A percentile compares a stretch with the other conserved stretches of the same genome.
Evolutionary conservation across 2,329 filamentous ascomycete genomes (phyloP).

Genomic region (Colletotrichum sp.): DNA sequence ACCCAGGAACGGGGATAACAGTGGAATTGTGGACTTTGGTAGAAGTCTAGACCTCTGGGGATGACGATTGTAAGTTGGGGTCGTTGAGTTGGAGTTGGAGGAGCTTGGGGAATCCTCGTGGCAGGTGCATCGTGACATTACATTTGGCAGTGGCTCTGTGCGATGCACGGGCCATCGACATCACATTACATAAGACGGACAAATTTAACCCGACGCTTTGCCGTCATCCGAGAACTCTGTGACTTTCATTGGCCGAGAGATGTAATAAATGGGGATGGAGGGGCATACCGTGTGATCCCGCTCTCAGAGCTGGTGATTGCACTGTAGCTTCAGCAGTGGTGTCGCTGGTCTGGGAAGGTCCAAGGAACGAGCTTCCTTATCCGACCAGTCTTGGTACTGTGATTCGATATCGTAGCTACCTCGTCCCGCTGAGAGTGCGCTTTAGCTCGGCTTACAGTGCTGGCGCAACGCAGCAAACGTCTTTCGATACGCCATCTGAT

Average conservation of each 20-base stretch:
- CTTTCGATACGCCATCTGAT: neutral
- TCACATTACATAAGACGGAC: neutral
- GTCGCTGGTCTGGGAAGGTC: neutral
- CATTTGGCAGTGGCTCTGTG: neutral
- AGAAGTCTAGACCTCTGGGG: neutral
- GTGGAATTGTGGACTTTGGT: neutral
- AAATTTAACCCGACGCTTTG: neutral
- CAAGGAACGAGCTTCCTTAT: slow-evolving; percentile 17
- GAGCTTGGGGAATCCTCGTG: neutral
- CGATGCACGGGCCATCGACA: neutral
- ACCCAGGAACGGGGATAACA: neutral
- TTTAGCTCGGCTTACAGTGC: slow-evolving; percentile 12
- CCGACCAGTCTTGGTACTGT: neutral
- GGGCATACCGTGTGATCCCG: neutral
- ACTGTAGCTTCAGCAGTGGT: neutral
- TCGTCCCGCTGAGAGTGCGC: slow-evolving; percentile 5
- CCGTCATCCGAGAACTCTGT: neutral
- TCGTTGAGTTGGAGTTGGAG: neutral
- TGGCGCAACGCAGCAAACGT: neutral
- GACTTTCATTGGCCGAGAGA: neutral
- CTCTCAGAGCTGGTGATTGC: neutral
- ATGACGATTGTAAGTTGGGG: neutral
- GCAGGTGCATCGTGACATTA: neutral
- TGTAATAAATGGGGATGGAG: neutral
- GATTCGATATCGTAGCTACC: slow-evolving; percentile 7